Evolutionary conservation across 2,329 filamentous ascomycete species (phyloP), one percentile per base, ranked within the genome.

Genomic region (Beauveria brongniartii): DNA sequence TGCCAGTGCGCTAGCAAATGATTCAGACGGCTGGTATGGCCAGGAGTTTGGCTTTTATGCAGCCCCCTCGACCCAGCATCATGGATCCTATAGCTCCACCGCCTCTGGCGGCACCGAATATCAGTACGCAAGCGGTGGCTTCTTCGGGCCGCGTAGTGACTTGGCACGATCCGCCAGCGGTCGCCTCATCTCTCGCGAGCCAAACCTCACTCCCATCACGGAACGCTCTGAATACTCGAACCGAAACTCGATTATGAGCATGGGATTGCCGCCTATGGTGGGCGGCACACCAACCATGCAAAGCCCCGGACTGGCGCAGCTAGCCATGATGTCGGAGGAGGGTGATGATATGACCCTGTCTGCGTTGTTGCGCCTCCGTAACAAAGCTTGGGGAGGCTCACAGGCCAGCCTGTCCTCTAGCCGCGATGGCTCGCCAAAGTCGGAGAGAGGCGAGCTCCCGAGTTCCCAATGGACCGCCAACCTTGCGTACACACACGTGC

Each of bases 11-110:
- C 80, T 99, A 8, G 93, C 94, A 51, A 92, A 91, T 66, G 94
- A 99, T 69, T 88, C 88, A 7, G 93, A 97, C 65, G 93, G 91
- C 0, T 95, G 94, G 77, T 99, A 99, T 69, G 94, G 94, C 0
- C 88, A 92, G 66, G 94, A 99, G 71, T 99, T 99, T 69, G 92
- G 92, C 0, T 99, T 99, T 72, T 99, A 96, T 72, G 91, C 92
- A 1, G 78, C 80, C 1, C 82, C 84, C 0, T 66, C 75, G 5
- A 71, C 71, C 18, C 71, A 75, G 12, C 74, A 73, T 44, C 71
- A 79, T 52, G 79, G 78, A 22, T 77, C 75, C 34, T 75, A 76
- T 60, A 77, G 77, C 44, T 74, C 78, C 7, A 76, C 62, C 22
- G 51, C 62, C 6, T 65, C 69, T 1, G 53, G 69, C 43, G 24